A percentile compares a stretch with the other conserved stretches of the same genome.
phyloP scores from a whole-genome alignment of 2,329 filamentous ascomycete genomes.

The Sporothrix dimorphospora region DNA sequence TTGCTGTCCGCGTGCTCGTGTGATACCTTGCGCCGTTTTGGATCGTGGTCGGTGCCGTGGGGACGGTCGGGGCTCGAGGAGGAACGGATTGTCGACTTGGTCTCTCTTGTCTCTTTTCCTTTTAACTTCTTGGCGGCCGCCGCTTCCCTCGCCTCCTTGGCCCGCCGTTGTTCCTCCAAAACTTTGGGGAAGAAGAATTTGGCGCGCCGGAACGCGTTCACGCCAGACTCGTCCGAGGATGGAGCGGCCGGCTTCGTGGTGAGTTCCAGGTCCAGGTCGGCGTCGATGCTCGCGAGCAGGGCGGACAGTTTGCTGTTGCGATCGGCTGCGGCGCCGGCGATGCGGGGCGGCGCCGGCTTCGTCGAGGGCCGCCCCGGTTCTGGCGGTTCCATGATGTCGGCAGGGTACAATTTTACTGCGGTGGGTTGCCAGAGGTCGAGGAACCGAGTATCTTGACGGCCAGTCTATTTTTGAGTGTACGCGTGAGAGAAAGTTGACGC shows the following conservation, averaged over 20 bases:
- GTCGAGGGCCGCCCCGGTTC: not conserved
- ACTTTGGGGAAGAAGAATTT: conserved; percentile 51
- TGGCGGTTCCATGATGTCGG: not conserved
- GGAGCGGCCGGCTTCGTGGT: conserved; percentile 27
- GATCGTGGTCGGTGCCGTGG: not conserved
- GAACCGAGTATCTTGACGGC: too few species aligned
- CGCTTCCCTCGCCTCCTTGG: conserved; percentile 17
- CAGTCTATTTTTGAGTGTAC: not conserved
- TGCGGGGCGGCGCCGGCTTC: not conserved
- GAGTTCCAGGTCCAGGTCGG: not conserved
- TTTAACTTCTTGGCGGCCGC: not conserved
- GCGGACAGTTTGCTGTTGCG: conserved; percentile 3
- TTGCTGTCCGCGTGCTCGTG: conserved; percentile 12
- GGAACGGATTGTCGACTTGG: not conserved
- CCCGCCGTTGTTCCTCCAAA: conserved; percentile 35
- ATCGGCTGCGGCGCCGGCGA: not conserved
- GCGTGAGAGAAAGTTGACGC: not conserved
- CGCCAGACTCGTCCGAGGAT: conserved; percentile 38
- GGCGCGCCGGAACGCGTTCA: conserved; percentile 55
- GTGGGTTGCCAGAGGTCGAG: too few species aligned
- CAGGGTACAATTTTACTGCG: not conserved
- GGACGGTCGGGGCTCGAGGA: not conserved
- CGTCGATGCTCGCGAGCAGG: conserved; percentile 18
- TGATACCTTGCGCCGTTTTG: conserved; percentile 33
- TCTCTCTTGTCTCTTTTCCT: conserved; percentile 31